Percentiles rank a stretch among this genome's conserved stretches.
These are phyloP conservation scores for Pichia sp. DNA, from an alignment of 1,139 yeast genomes.

Conservation along the genomic window DNA sequence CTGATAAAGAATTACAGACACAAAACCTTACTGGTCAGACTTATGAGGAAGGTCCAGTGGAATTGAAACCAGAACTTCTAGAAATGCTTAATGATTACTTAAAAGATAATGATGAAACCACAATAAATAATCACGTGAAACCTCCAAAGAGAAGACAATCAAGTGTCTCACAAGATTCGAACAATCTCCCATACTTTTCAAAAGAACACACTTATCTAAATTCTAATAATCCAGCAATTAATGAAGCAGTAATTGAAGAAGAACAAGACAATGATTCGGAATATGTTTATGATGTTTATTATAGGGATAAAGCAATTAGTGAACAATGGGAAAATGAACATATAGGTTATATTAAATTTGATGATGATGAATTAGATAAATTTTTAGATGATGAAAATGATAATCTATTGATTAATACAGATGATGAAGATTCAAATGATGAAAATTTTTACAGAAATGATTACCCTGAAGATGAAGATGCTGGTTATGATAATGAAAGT, in stretches of 20 bases:
- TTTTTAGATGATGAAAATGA: conserved; percentile 42
- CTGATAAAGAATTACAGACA: neutral
- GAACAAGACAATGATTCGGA: conserved; percentile 39
- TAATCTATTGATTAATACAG: conserved; percentile 37
- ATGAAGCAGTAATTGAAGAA: neutral
- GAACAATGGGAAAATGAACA: conserved; percentile 44
- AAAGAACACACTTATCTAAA: conserved; percentile 8
- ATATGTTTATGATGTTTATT: conserved; percentile 87
- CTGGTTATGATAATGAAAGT: conserved; percentile 28
- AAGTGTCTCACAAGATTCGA: conserved; percentile 14
- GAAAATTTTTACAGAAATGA: conserved; percentile 90
- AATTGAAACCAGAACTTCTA: conserved; percentile 44
- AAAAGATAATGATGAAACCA: conserved; percentile 27
- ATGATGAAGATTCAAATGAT: conserved; percentile 78
- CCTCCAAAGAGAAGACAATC: conserved; percentile 25
- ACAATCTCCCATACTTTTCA: conserved; percentile 9
- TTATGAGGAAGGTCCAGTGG: conserved; percentile 3
- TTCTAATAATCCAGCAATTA: conserved; percentile 2
- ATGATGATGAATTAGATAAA: conserved; percentile 57
- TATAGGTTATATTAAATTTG: conserved; percentile 62
- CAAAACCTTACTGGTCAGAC: neutral
- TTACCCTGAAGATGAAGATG: conserved; percentile 91
- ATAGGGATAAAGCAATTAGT: conserved; percentile 46
- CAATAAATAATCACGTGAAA: conserved; percentile 16
- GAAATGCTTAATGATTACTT: conserved; percentile 63